Conservation (phyloP, 2,329 filamentous ascomycete species). For the Penicillium sp. region DNA sequence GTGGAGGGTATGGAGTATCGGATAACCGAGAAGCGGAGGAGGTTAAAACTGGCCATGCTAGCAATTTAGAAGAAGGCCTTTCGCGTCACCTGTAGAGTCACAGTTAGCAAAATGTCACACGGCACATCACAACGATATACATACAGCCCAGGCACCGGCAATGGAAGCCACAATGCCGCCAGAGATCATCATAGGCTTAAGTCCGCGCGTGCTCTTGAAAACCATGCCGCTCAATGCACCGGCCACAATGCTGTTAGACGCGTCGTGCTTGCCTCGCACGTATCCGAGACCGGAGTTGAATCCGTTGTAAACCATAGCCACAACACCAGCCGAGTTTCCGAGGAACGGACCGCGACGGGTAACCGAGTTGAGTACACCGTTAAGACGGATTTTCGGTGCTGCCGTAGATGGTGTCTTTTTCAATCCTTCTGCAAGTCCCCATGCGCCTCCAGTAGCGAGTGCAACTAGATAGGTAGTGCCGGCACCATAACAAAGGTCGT, state of each 20-base stretch:
- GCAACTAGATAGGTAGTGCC: constrained; percentile 92
- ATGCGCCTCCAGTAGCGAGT: constrained; percentile 79
- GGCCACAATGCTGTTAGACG: constrained; percentile 81
- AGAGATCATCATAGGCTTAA: constrained; percentile 92
- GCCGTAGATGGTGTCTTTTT: constrained; percentile 67
- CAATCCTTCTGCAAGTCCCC: constrained; percentile 89
- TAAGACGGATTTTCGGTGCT: constrained; percentile 86
- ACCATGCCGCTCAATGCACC: constrained; percentile 87
- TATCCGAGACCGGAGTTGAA: constrained; percentile 82
- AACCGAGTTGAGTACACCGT: constrained; percentile 91
- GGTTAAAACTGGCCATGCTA: constrained; percentile 16
- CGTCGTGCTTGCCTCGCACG: constrained; percentile 80
- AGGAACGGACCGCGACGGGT: constrained; percentile 91
- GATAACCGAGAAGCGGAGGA: constrained; percentile 21
- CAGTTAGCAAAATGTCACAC: constrained; percentile 13
- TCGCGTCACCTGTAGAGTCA: constrained; percentile 46
- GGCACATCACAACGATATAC: constrained; percentile 41
- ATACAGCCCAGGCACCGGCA: constrained; percentile 87
- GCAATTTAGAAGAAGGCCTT: constrained; percentile 51
- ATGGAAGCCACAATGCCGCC: constrained; percentile 83
- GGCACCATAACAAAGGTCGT: constrained; percentile 96
- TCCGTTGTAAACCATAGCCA: constrained; percentile 95
- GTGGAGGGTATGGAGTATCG: constrained; percentile 29
- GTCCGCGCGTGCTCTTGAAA: constrained; percentile 91
- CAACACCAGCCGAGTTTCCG: constrained; percentile 91